Evolutionary conservation across 306 rosid species (phyloP), one percentile per base, ranked within the genome.

Genomic region (Lathyrus sativus): DNA sequence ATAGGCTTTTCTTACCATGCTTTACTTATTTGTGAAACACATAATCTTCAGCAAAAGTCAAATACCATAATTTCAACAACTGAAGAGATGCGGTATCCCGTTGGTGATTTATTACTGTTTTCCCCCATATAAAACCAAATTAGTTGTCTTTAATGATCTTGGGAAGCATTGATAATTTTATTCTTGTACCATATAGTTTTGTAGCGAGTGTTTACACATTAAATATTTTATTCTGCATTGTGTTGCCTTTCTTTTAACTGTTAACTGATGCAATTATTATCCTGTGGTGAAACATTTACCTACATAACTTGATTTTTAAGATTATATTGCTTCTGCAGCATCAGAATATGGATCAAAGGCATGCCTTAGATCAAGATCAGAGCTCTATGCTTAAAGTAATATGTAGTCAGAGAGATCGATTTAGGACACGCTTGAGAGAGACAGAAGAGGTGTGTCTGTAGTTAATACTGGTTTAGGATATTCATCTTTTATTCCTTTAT

Each of bases 361-460:
- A 77, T 42, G 75, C 84, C 68, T 66, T 78, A 6, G 97, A 90
- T 55, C 99, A 84, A 72, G 96, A 93, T 61, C 99, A 90, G 77
- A 93, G 95, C 74, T 88, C 99, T 73, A 93, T 93, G 99, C 97
- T 93, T 61, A 93, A 90, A 88, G 99, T 93, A 50, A 93, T 90
- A 15, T 93, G 99, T 68, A 93, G 82, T 81, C 99, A 90, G 73
- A 79, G 99, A 77, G 99, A 93, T 81, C 89, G 96, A 74, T 93
- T 93, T 78, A 93, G 97, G 83, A 71, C 85, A 70, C 95, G 99
- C 72, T 85, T 93, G 85, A 81, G 87, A 49, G 95, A 90, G 87
- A 83, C 99, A 19, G 99, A 93, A 85, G 99, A 93, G 93, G 99
- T 93, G 67, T 37, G 17, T 68, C 64, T 38, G 63, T 68, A 38